Conservation (phyloP, 305 asterid species). For the Withania somnifera region DNA sequence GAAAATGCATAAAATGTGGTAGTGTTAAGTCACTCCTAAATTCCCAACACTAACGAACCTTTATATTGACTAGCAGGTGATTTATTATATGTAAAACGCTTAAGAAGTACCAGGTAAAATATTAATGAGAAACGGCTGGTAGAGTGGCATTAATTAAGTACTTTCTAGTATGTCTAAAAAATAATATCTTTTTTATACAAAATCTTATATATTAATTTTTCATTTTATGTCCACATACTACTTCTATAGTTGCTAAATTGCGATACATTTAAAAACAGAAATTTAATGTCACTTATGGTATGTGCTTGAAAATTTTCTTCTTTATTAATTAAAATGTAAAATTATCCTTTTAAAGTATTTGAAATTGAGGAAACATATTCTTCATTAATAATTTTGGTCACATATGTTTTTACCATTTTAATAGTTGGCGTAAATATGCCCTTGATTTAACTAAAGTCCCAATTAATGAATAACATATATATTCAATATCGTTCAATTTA, state of each 20-base stretch:
- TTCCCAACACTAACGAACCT: background rate
- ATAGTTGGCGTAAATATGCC: background rate
- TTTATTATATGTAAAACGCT: background rate
- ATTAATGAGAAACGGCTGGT: background rate
- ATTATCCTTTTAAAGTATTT: background rate
- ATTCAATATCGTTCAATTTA: background rate
- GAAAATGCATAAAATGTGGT: background rate
- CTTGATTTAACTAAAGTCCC: background rate
- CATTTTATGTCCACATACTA: background rate
- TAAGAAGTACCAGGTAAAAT: background rate
- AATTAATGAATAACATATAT: background rate
- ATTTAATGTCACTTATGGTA: background rate
- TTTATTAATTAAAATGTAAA: background rate
- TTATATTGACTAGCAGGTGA: background rate
- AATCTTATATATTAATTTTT: background rate
- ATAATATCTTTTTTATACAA: too few species aligned
- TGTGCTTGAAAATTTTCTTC: background rate
- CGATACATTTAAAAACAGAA: background rate
- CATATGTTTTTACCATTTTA: background rate
- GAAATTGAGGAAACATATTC: background rate
- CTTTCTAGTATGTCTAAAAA: background rate
- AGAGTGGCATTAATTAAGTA: background rate
- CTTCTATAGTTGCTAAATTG: background rate
- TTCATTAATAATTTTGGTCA: background rate
- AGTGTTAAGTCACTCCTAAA: background rate